Evolutionary conservation across 305 asterid genomes (phyloP).

Genomic region (Fraxinus nigra): DNA sequence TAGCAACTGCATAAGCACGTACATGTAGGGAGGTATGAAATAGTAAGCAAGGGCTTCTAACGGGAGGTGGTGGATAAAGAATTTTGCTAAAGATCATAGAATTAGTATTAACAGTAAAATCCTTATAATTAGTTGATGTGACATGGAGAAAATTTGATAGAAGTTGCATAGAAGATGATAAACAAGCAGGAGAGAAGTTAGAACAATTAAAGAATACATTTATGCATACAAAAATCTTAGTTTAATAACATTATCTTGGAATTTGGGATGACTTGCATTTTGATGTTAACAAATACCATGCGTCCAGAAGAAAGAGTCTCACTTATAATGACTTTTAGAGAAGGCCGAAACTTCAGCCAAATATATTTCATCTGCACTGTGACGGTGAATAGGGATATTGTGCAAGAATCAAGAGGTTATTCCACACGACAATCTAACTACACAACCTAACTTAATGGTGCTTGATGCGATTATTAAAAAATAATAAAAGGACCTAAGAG

Average conservation of each 20-base stretch:
- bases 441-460: background rate
- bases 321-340: background rate
- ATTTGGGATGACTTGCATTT: background rate
- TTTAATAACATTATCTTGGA: background rate
- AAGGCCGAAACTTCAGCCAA: background rate
- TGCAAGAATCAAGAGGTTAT: background rate
- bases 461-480: background rate
- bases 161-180: background rate
- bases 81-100: background rate
- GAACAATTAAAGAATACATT: background rate
- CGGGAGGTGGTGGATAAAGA: background rate
- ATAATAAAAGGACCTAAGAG: background rate
- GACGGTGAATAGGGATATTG: background rate
- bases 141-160: background rate
- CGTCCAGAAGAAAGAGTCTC: background rate
- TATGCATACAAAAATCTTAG: background rate
- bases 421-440: background rate
- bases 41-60: background rate
- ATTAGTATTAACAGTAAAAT: background rate
- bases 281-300: background rate
- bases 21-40: background rate
- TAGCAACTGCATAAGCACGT: background rate
- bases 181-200: background rate
- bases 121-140: background rate
- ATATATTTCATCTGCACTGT: background rate